Evolutionary conservation across 2,329 filamentous ascomycete species (phyloP).

Genomic region (Bisporella sp.): DNA sequence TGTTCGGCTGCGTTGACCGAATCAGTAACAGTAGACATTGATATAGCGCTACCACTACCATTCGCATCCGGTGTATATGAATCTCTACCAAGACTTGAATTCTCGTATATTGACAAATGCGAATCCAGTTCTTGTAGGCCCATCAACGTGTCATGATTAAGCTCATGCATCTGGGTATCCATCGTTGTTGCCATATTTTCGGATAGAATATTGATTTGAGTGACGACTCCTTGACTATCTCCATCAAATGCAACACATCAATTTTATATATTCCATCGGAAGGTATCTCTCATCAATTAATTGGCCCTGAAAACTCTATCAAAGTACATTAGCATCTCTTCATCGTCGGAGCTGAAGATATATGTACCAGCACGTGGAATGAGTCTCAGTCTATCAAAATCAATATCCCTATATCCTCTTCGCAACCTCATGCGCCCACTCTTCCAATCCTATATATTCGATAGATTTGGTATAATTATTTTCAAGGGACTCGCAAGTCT

Average conservation of each 20-base stretch:
- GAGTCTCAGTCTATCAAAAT: no score
- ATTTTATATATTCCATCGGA: background rate
- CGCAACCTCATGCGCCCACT: no score
- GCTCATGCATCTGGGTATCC: conserved; percentile 29
- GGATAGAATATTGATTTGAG: conserved; percentile 23
- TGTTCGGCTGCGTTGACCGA: conserved; percentile 16
- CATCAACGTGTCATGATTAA: conserved; percentile 24
- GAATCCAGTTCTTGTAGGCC: conserved; percentile 30
- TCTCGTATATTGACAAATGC: conserved; percentile 29
- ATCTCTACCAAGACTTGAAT: conserved; percentile 18
- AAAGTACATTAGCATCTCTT: background rate
- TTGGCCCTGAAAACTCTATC: conserved; percentile 7
- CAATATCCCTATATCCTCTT: no score
- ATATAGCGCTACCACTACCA: conserved; percentile 10
- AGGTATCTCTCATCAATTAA: background rate
- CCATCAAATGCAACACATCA: no score
- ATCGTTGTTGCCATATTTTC: conserved; percentile 31
- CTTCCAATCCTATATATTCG: no score
- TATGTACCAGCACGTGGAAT: background rate
- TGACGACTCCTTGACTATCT: background rate
- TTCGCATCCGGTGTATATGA: conserved; percentile 20
- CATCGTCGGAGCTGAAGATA: background rate
- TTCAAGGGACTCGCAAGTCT: no score
- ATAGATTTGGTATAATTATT: no score
- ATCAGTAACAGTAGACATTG: conserved; percentile 20